Evolutionary conservation across 2,329 filamentous ascomycete species (phyloP).

Genomic region (Pyrenophora tritici-repentis): DNA sequence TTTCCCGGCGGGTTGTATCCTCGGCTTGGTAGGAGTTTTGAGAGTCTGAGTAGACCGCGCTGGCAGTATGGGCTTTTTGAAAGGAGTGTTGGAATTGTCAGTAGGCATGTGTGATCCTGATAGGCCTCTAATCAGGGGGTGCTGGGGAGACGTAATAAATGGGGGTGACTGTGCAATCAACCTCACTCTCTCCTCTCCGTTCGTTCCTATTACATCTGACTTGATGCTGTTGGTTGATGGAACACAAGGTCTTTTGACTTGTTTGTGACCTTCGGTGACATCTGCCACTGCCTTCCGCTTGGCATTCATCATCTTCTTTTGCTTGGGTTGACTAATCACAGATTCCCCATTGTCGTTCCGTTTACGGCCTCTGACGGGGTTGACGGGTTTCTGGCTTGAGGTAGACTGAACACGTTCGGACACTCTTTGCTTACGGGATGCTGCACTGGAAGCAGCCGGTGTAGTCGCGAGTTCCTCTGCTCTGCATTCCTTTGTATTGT

Average conservation of each 20-base stretch:
- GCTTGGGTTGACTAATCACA: neutral
- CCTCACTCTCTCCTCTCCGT: constrained; percentile 1
- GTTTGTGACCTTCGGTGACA: neutral
- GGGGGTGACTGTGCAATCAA: neutral
- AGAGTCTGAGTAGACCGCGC: constrained; percentile 12
- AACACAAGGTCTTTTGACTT: constrained; percentile 1
- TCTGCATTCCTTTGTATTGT: constrained; percentile 2
- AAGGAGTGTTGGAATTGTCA: constrained; percentile 6
- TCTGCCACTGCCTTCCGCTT: constrained; percentile 16
- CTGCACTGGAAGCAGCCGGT: neutral
- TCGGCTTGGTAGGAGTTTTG: constrained; percentile 20
- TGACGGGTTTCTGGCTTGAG: neutral
- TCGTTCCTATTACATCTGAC: neutral
- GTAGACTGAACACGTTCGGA: neutral
- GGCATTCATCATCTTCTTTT: constrained; percentile 7
- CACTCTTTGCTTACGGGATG: constrained; percentile 3
- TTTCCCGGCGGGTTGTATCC: constrained; percentile 5
- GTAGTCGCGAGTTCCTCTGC: neutral
- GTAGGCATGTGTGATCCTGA: constrained; percentile 12
- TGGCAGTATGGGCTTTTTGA: constrained; percentile 25
- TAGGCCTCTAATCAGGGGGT: constrained; percentile 20
- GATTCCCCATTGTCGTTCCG: constrained; percentile 20
- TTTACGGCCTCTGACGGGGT: constrained; percentile 2
- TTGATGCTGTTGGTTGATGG: neutral
- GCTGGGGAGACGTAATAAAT: constrained; percentile 5